These are phyloP conservation scores for Phialophora chinensis DNA, from an alignment of 2,329 filamentous ascomycete species.

Conservation along the genomic window DNA sequence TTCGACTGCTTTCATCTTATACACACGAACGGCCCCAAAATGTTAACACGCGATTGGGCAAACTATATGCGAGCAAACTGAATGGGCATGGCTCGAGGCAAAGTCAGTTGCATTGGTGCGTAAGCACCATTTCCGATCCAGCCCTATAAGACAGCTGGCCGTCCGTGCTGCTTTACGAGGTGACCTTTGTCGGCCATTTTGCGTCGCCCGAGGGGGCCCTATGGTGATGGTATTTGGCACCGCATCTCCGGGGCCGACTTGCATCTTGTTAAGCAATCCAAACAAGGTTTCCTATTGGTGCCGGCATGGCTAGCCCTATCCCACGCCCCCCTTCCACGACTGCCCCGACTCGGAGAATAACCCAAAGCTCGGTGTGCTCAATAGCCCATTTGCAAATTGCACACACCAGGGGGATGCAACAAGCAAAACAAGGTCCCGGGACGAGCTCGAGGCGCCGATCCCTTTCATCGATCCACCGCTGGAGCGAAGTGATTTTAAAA, in stretches of 20 bases:
- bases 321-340: background rate
- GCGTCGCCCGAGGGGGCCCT: background rate
- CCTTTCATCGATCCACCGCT: too few relatives aligned
- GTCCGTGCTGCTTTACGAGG: conserved; percentile 16
- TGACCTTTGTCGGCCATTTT: conserved; percentile 12
- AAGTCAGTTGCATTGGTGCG: conserved; percentile 13
- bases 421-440: too few relatives aligned
- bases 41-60: conserved; percentile 5
- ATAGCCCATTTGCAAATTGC: too few relatives aligned
- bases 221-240: background rate
- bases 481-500: background rate
- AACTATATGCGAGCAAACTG: background rate
- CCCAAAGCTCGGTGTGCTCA: too few relatives aligned
- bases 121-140: conserved; percentile 22
- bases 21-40: background rate
- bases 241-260: conserved; percentile 12
- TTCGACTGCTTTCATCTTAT: conserved; percentile 1
- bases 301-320: background rate
- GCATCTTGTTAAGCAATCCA: conserved; percentile 12
- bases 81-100: conserved; percentile 1
- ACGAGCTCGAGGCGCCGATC: too few relatives aligned
- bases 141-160: conserved; percentile 16
- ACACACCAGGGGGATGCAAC: too few relatives aligned
- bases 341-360: background rate
- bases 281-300: conserved; percentile 6